Percentiles rank a stretch among this genome's conserved stretches.
Evolutionary conservation across 352 stramenopile genomes (phyloP).

Genomic region (Globisporangium echinulatum): DNA sequence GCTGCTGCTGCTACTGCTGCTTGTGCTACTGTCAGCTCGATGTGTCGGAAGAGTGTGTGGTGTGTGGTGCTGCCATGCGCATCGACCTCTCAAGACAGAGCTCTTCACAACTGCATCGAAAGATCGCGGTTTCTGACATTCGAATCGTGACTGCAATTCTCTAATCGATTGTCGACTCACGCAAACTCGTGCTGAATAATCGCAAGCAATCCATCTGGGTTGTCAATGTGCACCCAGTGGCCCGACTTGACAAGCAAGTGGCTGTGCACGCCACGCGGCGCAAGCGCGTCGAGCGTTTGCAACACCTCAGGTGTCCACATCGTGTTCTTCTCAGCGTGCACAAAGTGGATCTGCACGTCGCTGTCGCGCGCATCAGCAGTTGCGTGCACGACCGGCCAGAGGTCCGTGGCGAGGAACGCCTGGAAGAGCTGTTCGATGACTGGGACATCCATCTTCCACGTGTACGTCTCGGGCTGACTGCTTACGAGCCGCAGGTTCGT

Average conservation of each 20-base stretch:
- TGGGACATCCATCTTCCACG: constrained; percentile 77
- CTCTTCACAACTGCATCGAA: too few species aligned
- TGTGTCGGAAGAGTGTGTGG: neutral
- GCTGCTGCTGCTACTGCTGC: neutral
- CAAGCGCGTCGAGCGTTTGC: constrained; percentile 32
- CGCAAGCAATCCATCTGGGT: constrained; percentile 59
- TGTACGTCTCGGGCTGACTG: constrained; percentile 50
- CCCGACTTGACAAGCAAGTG: constrained; percentile 66
- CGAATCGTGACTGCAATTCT: neutral
- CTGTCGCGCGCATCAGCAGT: constrained; percentile 9
- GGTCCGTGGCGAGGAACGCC: constrained; percentile 57
- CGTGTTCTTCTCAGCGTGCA: constrained; percentile 63
- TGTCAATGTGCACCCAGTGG: constrained; percentile 87
- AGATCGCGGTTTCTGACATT: neutral
- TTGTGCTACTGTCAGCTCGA: neutral
- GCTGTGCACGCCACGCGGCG: constrained; percentile 42
- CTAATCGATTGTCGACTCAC: neutral
- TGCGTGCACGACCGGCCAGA: constrained; percentile 52
- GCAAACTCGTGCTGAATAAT: constrained; percentile 31
- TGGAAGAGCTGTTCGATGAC: constrained; percentile 71
- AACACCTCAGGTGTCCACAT: constrained; percentile 65
- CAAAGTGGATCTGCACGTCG: constrained; percentile 65
- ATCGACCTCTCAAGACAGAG: too few species aligned
- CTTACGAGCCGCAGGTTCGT: constrained; percentile 60
- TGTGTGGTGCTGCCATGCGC: neutral